phyloP scores from a whole-genome alignment of 1,139 yeast species.

The Eremothecium cymbalariae region DNA sequence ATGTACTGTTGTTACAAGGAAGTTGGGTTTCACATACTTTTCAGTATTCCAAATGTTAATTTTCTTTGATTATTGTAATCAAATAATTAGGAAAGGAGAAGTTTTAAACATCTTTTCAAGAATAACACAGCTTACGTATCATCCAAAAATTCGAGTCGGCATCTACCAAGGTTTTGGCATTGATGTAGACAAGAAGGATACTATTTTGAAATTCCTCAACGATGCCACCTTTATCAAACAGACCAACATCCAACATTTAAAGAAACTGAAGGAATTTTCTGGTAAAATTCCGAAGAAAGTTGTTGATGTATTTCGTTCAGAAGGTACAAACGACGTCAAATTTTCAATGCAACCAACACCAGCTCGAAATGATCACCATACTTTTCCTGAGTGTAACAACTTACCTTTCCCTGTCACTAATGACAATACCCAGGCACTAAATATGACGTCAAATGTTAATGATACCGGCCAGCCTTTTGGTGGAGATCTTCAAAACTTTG shows the following conservation, averaged over 20 bases:
- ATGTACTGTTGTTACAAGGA: constrained; percentile 19
- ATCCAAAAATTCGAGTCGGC: constrained; percentile 8
- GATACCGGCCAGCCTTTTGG: constrained; percentile 1
- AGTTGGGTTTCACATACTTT: constrained; percentile 27
- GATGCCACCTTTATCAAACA: constrained; percentile 6
- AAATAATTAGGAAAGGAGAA: constrained; percentile 22
- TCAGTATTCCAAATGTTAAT: constrained; percentile 29
- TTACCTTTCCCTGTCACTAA: constrained; percentile 2
- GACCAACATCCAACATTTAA: neutral
- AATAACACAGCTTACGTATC: constrained; percentile 7
- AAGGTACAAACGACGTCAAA: neutral
- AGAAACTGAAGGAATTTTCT: constrained; percentile 1
- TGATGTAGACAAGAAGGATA: constrained; percentile 10
- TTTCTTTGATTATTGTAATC: constrained; percentile 27
- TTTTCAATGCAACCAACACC: constrained; percentile 1
- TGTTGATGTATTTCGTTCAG: neutral
- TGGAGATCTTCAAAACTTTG: constrained; percentile 2
- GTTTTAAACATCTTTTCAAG: constrained; percentile 19
- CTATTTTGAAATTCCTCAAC: constrained; percentile 7
- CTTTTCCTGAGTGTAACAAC: constrained; percentile 1
- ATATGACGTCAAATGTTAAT: neutral
- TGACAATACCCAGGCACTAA: neutral
- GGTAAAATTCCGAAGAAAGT: neutral
- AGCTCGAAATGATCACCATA: neutral
- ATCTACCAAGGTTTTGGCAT: constrained; percentile 12